phyloP scores from a whole-genome alignment of 768 basidiomycete genomes.

The Hygrophoropsis aurantiaca region DNA sequence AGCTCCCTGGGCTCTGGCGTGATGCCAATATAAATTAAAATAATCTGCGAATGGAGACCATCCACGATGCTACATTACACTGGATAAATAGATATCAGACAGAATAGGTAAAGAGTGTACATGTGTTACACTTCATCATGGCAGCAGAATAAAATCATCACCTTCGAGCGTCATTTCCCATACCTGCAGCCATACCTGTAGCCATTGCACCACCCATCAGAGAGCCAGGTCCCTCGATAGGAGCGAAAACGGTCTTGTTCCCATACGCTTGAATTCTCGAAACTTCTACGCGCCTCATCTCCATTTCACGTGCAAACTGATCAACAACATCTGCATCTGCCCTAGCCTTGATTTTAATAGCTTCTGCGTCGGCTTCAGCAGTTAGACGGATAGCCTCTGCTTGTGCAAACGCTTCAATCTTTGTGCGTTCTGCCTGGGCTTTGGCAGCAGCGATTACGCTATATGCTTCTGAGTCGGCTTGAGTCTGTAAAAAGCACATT shows the following conservation, averaged over 20 bases:
- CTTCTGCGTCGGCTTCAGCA: constrained; percentile 73
- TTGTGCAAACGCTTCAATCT: constrained; percentile 74
- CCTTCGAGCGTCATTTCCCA: constrained; percentile 41
- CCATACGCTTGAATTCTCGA: constrained; percentile 65
- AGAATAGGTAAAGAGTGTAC: no score
- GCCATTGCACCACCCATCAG: constrained; percentile 65
- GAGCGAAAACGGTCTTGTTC: constrained; percentile 65
- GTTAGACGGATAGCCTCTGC: constrained; percentile 76
- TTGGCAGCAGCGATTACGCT: constrained; percentile 70
- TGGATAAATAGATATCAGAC: no score
- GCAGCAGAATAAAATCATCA: neutral
- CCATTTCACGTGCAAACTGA: constrained; percentile 76
- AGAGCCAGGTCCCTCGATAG: constrained; percentile 56
- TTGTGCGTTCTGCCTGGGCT: constrained; percentile 62
- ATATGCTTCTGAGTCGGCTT: constrained; percentile 78
- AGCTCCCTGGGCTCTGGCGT: no score
- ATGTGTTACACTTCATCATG: no score
- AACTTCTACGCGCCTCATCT: constrained; percentile 65
- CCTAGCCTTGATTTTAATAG: constrained; percentile 59
- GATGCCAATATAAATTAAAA: no score
- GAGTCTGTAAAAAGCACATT: constrained; percentile 38
- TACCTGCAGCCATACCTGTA: constrained; percentile 66
- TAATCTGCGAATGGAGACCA: constrained; percentile 13
- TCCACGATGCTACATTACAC: no score
- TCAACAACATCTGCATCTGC: constrained; percentile 65